These are phyloP conservation scores for Saccharomyces hybrid DNA, from an alignment of 1,139 yeast genomes.

Conservation along the genomic window DNA sequence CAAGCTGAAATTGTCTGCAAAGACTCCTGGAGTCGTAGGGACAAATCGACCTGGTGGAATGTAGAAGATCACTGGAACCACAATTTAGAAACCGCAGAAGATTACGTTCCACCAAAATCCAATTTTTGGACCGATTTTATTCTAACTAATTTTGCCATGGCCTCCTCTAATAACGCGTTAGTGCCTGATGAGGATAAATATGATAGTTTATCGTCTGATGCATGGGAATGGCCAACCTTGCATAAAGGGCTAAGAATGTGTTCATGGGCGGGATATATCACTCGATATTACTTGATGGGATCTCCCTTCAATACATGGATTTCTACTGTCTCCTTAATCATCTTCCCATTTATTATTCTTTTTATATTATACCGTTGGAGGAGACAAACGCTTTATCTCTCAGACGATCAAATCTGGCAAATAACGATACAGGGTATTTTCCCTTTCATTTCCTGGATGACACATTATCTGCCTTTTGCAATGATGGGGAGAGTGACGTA, in stretches of 20 bases:
- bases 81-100: slow-evolving; percentile 35
- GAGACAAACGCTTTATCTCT: slow-evolving; percentile 40
- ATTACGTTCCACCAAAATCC: slow-evolving; percentile 57
- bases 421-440: slow-evolving; percentile 48
- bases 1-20: slow-evolving; percentile 77
- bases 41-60: slow-evolving; percentile 77
- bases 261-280: slow-evolving; percentile 43
- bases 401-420: slow-evolving; percentile 27
- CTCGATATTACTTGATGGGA: slow-evolving; percentile 56
- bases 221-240: slow-evolving; percentile 81
- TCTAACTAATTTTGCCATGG: slow-evolving; percentile 67
- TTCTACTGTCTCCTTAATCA: slow-evolving; percentile 36
- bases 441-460: slow-evolving; percentile 62
- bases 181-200: slow-evolving; percentile 64
- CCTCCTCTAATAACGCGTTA: slow-evolving; percentile 68
- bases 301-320: slow-evolving; percentile 63
- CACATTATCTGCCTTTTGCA: slow-evolving; percentile 65
- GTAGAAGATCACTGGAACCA: slow-evolving; percentile 57
- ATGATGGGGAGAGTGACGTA: slow-evolving; percentile 79
- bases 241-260: slow-evolving; percentile 62
- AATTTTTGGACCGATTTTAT: slow-evolving; percentile 64
- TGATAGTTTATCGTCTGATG: slow-evolving; percentile 56
- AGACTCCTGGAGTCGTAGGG: slow-evolving; percentile 40
- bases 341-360: slow-evolving; percentile 33
- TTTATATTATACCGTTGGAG: slow-evolving; percentile 50